phyloP scores from a whole-genome alignment of 768 basidiomycete genomes.

The Holtermanniella nyarrowii region DNA sequence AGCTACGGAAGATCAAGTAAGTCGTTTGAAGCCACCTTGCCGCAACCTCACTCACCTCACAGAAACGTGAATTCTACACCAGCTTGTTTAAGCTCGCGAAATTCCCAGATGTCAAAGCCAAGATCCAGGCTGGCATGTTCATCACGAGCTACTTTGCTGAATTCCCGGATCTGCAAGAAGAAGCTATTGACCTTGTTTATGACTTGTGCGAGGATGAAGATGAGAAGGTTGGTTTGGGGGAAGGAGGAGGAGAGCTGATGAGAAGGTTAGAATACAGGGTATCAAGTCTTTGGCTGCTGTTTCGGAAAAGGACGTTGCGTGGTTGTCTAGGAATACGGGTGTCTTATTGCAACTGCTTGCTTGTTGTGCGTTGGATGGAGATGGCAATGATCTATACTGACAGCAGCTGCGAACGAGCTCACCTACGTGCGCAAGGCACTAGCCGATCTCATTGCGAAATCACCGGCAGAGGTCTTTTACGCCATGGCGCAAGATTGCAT shows the following conservation, averaged over 20 bases:
- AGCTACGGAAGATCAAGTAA: neutral
- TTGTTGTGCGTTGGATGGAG: conserved; percentile 19
- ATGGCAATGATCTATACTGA: neutral
- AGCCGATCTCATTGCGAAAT: conserved; percentile 12
- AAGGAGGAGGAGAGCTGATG: neutral
- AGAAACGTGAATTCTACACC: neutral
- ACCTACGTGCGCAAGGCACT: conserved; percentile 20
- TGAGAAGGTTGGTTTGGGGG: conserved; percentile 16
- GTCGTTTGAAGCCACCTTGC: too few species aligned
- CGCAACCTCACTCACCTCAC: too few species aligned
- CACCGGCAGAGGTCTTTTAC: conserved; percentile 18
- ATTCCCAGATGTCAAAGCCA: neutral
- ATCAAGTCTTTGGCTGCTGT: conserved; percentile 29
- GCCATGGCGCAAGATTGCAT: conserved; percentile 27
- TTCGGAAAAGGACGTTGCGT: conserved; percentile 26
- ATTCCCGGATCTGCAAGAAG: conserved; percentile 32
- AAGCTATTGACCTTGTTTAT: conserved; percentile 25
- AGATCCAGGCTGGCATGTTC: conserved; percentile 9
- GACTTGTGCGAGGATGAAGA: conserved; percentile 38
- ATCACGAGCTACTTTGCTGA: conserved; percentile 24
- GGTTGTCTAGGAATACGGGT: conserved; percentile 33
- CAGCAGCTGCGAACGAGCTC: conserved; percentile 25
- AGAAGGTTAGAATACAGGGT: conserved; percentile 20
- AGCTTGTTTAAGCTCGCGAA: neutral
- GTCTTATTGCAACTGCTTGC: conserved; percentile 30